These are phyloP conservation scores for Fagopyrum tataricum DNA, from an alignment of 148 eudicot species.

Conservation along the genomic window DNA sequence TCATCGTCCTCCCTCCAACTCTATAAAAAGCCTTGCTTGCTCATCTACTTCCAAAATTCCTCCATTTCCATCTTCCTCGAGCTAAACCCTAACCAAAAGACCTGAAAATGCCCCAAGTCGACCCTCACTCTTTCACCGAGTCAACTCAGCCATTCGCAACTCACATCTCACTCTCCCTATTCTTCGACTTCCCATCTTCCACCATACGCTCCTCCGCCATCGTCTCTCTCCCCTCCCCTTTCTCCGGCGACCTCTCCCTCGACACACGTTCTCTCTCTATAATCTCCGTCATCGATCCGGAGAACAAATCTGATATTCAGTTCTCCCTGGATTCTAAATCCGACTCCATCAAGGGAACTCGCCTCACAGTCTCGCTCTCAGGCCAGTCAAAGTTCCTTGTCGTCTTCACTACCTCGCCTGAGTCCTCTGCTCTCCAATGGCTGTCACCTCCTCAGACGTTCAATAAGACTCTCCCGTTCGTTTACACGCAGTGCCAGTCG, in stretches of 20 bases:
- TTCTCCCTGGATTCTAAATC: constrained; percentile 26
- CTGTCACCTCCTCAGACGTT: constrained; percentile 72
- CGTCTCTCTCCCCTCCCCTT: constrained; percentile 31
- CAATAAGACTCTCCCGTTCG: constrained; percentile 59
- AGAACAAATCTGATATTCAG: constrained; percentile 16
- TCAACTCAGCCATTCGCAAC: constrained; percentile 32
- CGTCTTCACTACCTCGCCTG: constrained; percentile 19
- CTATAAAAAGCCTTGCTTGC: not conserved
- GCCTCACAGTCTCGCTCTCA: constrained; percentile 21
- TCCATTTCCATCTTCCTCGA: not conserved
- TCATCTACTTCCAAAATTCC: not conserved
- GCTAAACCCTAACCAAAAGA: not conserved
- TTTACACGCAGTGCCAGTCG: constrained; percentile 89
- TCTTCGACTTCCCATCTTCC: constrained; percentile 34
- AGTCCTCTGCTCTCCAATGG: constrained; percentile 85
- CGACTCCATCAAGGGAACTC: constrained; percentile 29
- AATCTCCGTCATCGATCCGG: constrained; percentile 23
- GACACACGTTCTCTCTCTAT: constrained; percentile 37
- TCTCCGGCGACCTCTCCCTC: constrained; percentile 28
- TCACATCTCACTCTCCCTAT: constrained; percentile 39
- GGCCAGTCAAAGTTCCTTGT: constrained; percentile 19
- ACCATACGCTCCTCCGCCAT: constrained; percentile 28
- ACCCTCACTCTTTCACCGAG: constrained; percentile 39
- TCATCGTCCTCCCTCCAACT: constrained; percentile 3
- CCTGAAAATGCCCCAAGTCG: constrained; percentile 28